phyloP scores from a whole-genome alignment of 257 asterid species.

The Solanum lignicaule region DNA sequence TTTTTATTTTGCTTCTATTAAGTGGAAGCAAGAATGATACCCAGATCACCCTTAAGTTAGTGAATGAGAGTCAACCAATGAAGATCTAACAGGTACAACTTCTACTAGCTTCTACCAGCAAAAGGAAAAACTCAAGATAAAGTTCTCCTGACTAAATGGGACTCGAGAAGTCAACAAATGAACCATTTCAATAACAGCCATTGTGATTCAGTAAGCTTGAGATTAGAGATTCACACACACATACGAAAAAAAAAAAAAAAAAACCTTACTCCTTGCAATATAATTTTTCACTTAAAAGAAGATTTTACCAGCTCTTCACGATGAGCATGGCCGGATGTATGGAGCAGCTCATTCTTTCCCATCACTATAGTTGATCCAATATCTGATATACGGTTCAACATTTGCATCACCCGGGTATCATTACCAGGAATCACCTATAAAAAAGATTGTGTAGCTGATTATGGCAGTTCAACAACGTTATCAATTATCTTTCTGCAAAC shows the following conservation, averaged over 20 bases:
- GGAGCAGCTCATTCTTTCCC: conserved; percentile 92
- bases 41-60: neutral
- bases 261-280: neutral
- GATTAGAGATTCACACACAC: neutral
- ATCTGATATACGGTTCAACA: conserved; percentile 90
- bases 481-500: neutral
- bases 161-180: neutral
- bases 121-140: neutral
- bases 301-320: conserved; percentile 88
- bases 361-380: conserved; percentile 85
- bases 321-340: conserved; percentile 96
- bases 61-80: neutral
- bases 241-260: neutral
- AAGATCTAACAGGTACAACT: neutral
- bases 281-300: conserved; percentile 7
- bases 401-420: conserved; percentile 91
- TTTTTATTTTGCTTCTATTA: neutral
- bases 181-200: neutral
- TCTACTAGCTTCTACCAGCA: neutral
- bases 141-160: neutral
- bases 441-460: conserved; percentile 13
- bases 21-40: neutral
- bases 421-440: conserved; percentile 96
- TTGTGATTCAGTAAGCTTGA: neutral
- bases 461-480: neutral